Evolutionary conservation across 1,284 basidiomycete species (phyloP), one percentile per base, ranked within the genome.

Genomic region (Tremellales sp.): DNA sequence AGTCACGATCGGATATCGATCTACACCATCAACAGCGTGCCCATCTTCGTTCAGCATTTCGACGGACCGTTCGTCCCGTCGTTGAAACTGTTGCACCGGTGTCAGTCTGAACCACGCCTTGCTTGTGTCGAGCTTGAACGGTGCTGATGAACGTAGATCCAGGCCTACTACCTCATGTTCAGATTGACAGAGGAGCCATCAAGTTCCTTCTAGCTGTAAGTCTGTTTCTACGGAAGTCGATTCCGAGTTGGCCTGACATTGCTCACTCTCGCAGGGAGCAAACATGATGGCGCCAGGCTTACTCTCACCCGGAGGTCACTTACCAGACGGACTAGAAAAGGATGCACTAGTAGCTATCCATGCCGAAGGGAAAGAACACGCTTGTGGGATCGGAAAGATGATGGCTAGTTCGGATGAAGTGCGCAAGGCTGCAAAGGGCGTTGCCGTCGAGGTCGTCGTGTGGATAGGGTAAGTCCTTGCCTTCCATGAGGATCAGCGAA

Each of bases 221-320:
- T 61, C 7, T 25, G 39, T 5, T n/a, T 26, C 17, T 33, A 33
- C 29, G 29, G 29, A n/a, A 33, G 10, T 33, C 10, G 10, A 8
- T 33, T n/a, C n/a, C n/a, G 10, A 33, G 8, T 10, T 22, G 39
- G 19, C n/a, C 23, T 40, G 33, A 36, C 19, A 15, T 15, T 15
- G 19, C n/a, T n/a, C n/a, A n/a, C n/a, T n/a, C n/a, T n/a, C n/a
- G 7, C 40, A 73, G 72, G 89, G 90, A 26, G 90, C 90, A 42
- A 84, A 88, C 76, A 93, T 94, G 89, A 94, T 94, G 90, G 91
- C 89, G 61, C 96, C 94, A 3, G 96, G 96, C 10, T 77, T 99
- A 49, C 92, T 92, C 21, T 97, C 93, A 24, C 80, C 84, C 36
- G 96, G 94, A 13, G 96, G 93, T 13, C 80, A 82, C 60, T 82